Evolutionary conservation across 1,284 basidiomycete genomes (phyloP), one percentile per base, ranked within the genome.

Genomic region (Tilletiaria anomala): DNA sequence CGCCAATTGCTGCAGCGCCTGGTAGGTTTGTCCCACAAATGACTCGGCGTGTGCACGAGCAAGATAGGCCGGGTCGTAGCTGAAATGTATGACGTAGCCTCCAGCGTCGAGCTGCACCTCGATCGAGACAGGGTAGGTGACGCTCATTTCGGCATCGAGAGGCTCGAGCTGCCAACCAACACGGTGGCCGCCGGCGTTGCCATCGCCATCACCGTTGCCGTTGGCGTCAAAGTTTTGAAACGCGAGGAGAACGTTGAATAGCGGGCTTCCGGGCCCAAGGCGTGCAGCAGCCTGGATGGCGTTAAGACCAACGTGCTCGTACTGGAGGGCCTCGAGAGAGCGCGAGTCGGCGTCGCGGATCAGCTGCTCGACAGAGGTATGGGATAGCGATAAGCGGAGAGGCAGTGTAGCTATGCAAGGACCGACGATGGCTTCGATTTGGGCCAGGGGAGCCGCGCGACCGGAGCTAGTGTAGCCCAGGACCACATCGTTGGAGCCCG

Each of bases 281-380:
- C 17, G 23, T 21, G 22, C 14, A 26, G 22, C 20, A 24, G 37
- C 37, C 19, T 14, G 10, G n/a, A 38, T 23, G 5, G 22, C 37
- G 17, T 38, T 24, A 18, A 38, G 19, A 24, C 37, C 37, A 5
- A 38, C 22, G 23, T 38, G 37, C 20, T 38, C 22, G 20, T 38
- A 24, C 18, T 38, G 15, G 14, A 26, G 23, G 6, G 37, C 23
- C 22, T 38, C 20, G 5, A 38, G n/a, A 4, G 37, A 38, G 17
- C 22, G 5, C 6, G 6, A 14, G 11, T 38, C 37, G 5, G 22
- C 37, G n/a, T 38, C 22, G 6, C 20, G 6, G 5, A 38, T 14
- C 5, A 38, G n/a, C n/a, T n/a, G n/a, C n/a, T n/a, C n/a, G n/a
- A n/a, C n/a, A n/a, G n/a, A n/a, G n/a, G n/a, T n/a, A n/a, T n/a